A percentile compares a stretch with the other conserved stretches of the same genome.
Conservation (phyloP, 75 land plant species). For the Cunninghamia lanceolata region DNA sequence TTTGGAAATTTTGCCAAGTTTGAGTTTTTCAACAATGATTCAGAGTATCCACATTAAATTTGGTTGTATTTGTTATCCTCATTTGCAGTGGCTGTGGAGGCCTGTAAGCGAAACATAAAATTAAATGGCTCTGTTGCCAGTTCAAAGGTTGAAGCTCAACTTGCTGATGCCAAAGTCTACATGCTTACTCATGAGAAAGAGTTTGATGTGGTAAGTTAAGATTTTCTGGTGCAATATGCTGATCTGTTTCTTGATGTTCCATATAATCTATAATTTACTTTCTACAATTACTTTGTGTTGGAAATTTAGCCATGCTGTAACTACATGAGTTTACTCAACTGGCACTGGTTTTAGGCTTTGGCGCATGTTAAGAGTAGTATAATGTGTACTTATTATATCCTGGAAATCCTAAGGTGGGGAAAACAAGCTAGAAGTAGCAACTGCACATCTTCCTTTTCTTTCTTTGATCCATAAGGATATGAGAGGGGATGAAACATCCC, state of each 20-base stretch:
- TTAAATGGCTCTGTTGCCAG: conserved; percentile 90
- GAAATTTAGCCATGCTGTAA: background rate
- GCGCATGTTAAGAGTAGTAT: too few species aligned
- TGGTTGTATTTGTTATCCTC: background rate
- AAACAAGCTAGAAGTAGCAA: too few species aligned
- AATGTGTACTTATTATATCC: too few species aligned
- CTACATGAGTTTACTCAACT: background rate
- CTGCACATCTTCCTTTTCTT: too few species aligned
- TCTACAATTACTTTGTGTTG: too few species aligned
- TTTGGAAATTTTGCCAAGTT: too few species aligned
- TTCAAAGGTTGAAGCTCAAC: conserved; percentile 84
- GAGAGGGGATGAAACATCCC: too few species aligned
- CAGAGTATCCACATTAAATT: background rate
- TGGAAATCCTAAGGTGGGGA: too few species aligned
- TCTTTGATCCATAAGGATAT: too few species aligned
- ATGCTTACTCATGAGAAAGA: conserved; percentile 97
- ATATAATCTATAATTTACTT: background rate
- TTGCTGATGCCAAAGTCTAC: conserved; percentile 87
- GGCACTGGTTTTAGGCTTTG: background rate
- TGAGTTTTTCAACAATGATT: too few species aligned
- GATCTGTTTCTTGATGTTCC: background rate
- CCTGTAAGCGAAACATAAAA: conserved; percentile 87
- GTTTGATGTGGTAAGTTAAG: conserved; percentile 80
- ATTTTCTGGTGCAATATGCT: background rate
- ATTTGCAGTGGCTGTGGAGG: conserved; percentile 79